Base-by-base conservation (phyloP, 495 filamentous ascomycete genomes). In the Neurospora africana region DNA sequence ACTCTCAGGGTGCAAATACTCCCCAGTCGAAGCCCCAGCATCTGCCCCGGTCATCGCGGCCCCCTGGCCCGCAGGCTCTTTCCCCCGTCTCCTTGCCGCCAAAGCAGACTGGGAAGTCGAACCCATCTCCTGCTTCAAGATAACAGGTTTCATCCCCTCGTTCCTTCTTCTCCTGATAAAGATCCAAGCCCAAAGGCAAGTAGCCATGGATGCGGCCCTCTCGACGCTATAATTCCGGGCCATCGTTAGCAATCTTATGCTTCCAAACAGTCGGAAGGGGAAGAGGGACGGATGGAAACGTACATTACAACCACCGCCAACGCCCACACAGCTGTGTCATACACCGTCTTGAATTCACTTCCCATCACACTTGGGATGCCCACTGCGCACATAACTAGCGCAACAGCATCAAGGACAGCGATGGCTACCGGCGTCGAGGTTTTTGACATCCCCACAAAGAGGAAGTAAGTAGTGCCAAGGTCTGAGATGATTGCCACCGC, bases 271-370 rank as follows among this genome's bases (percentile, higher is more conserved):
- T 36, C 36, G 6, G 5, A 37, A 67, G 3, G 17, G 19, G 27
- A 17, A 21, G 10, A 8, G 61, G 23, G 36, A n/a, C 17, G 19
- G n/a, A 33, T n/a, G 3, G 19, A 35, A 30, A 68, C 70, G 6
- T 27, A 71, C 70, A 71, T 71, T 1, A 71, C 70, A 7, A 67
- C 44, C 8, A 67, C 41, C 5, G 43, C 70, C 70, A 71, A n/a
- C 70, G 11, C 35, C 70, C 70, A 71, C 17, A 58, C 70, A 27
- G 30, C 43, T 17, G 43, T 33, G 13, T 71, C 70, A 36, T 38
- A 67, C 30, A n/a, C 38, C n/a, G 47, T 71, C 70, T 67, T 53
- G 33, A 71, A 71, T 6, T 27, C 44, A 21, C 30, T 65, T n/a
- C 40, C 27, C 27, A 65, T 67, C 17, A 71, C 58, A n/a, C 21